phyloP scores from a whole-genome alignment of 768 basidiomycete genomes.

The Pleurotus ostreatus region DNA sequence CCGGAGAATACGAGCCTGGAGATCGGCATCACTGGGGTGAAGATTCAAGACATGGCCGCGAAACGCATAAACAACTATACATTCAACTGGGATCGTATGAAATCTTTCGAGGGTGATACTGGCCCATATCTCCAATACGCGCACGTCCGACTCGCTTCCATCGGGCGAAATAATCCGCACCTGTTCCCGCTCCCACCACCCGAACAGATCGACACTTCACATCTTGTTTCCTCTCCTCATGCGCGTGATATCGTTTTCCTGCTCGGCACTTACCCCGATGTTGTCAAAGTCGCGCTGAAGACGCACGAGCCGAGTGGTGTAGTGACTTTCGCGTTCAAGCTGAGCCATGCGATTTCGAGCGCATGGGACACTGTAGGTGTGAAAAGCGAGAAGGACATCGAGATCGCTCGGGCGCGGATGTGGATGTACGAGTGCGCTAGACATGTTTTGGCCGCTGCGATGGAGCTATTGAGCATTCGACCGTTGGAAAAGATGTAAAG shows the following conservation, averaged over 20 bases:
- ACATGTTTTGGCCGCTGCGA: constrained; percentile 84
- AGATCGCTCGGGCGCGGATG: constrained; percentile 79
- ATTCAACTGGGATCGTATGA: constrained; percentile 93
- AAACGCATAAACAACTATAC: constrained; percentile 95
- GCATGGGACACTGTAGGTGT: constrained; percentile 93
- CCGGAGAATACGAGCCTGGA: constrained; percentile 76
- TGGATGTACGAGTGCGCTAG: constrained; percentile 86
- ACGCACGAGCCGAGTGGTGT: constrained; percentile 88
- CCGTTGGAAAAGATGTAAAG: constrained; percentile 89
- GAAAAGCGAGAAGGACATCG: constrained; percentile 72
- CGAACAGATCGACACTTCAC: constrained; percentile 60
- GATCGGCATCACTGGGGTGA: constrained; percentile 92
- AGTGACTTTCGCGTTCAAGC: constrained; percentile 84
- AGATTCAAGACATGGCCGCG: constrained; percentile 96
- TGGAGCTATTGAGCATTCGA: constrained; percentile 83
- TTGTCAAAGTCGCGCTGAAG: constrained; percentile 81
- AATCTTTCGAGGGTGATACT: constrained; percentile 94
- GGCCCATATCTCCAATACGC: constrained; percentile 97
- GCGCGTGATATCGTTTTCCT: constrained; percentile 84
- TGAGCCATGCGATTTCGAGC: constrained; percentile 84
- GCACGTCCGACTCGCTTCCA: constrained; percentile 87
- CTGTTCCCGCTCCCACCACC: constrained; percentile 73
- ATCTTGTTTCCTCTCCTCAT: constrained; percentile 65
- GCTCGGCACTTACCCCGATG: constrained; percentile 88
- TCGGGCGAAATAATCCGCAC: constrained; percentile 88